A percentile compares a stretch with the other conserved stretches of the same genome.
These are phyloP conservation scores for Geosmithia flava DNA, from an alignment of 2,329 filamentous ascomycete species.

Conservation along the genomic window DNA sequence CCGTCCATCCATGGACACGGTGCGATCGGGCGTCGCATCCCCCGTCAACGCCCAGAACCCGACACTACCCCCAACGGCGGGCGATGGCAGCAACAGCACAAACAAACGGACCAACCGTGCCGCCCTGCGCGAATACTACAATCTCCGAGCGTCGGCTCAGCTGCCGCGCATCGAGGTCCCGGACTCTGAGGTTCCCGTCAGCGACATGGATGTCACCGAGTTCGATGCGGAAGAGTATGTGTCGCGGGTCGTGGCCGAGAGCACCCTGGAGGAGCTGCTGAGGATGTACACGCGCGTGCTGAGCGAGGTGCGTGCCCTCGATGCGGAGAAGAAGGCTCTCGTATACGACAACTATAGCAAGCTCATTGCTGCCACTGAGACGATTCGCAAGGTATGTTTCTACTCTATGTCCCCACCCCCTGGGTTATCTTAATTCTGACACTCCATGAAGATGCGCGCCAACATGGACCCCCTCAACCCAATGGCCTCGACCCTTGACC, in stretches of 20 bases:
- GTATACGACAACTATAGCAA: constrained; percentile 99
- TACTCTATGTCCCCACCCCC: background rate
- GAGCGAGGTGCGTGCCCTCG: constrained; percentile 75
- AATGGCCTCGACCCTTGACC: constrained; percentile 59
- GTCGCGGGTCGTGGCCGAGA: constrained; percentile 43
- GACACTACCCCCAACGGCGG: background rate
- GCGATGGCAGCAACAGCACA: background rate
- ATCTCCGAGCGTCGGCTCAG: constrained; percentile 37
- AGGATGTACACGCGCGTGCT: constrained; percentile 59
- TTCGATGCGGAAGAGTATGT: constrained; percentile 68
- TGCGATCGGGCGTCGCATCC: constrained; percentile 47
- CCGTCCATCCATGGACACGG: constrained; percentile 59
- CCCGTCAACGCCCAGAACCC: constrained; percentile 18
- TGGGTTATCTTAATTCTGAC: background rate
- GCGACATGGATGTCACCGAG: constrained; percentile 59
- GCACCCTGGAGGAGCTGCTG: constrained; percentile 56
- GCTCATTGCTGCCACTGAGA: constrained; percentile 90
- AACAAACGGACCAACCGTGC: constrained; percentile 57
- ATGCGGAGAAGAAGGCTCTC: constrained; percentile 91
- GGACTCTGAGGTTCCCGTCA: constrained; percentile 45
- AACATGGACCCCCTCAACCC: constrained; percentile 73
- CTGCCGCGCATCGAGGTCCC: constrained; percentile 27
- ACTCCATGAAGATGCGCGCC: constrained; percentile 52
- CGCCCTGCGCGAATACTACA: constrained; percentile 90
- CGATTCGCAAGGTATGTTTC: constrained; percentile 58